Evolutionary conservation across 495 filamentous ascomycete genomes (phyloP).

Genomic region (Neurospora sublineolata): DNA sequence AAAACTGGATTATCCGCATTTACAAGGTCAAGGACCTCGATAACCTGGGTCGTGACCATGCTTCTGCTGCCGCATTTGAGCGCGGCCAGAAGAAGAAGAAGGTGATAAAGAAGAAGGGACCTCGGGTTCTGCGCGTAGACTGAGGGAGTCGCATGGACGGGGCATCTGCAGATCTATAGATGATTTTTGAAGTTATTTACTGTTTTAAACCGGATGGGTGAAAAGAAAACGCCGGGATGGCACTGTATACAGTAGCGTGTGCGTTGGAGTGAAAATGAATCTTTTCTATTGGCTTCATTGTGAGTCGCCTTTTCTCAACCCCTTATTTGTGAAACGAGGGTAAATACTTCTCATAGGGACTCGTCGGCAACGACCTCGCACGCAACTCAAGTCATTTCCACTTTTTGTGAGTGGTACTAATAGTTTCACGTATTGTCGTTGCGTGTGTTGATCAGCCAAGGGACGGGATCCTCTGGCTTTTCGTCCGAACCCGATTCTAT

Average conservation of each 20-base stretch:
- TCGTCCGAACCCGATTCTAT: neutral
- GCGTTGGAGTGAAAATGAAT: conserved; percentile 1
- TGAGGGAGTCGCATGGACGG: conserved; percentile 27
- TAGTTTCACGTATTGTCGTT: neutral
- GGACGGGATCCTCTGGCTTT: neutral
- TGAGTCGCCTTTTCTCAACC: neutral
- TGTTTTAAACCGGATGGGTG: conserved; percentile 7
- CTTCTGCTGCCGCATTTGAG: conserved; percentile 74
- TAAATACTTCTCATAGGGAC: neutral
- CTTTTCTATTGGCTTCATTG: neutral
- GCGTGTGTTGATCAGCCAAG: neutral
- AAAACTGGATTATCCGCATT: conserved; percentile 99
- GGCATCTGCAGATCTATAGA: conserved; percentile 6
- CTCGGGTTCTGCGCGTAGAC: conserved; percentile 73
- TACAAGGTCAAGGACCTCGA: conserved; percentile 99
- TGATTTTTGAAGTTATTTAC: conserved; percentile 11
- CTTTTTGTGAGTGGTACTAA: neutral
- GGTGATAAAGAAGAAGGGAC: conserved; percentile 62
- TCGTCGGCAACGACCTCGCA: neutral
- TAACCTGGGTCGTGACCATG: conserved; percentile 86
- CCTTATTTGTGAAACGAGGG: neutral
- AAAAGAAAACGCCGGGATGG: conserved; percentile 9
- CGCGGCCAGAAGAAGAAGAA: conserved; percentile 92
- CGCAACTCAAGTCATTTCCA: neutral
- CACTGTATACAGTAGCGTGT: conserved; percentile 16